Percentiles rank a stretch among this genome's conserved stretches.
Conservation (phyloP, 139 green algal species). For the Chlamydomonas sp. region DNA sequence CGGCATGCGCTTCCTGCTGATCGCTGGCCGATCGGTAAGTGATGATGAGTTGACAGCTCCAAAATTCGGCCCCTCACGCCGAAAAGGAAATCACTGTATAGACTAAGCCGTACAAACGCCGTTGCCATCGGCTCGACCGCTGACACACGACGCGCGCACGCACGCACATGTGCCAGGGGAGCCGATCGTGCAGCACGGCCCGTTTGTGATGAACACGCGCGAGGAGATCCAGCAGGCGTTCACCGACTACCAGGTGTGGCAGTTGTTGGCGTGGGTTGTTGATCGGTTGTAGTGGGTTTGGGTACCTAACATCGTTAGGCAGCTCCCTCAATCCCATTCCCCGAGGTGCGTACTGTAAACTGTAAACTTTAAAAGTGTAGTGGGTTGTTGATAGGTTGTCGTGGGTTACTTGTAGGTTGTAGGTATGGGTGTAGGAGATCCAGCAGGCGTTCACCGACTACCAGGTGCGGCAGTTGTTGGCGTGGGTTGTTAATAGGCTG, state of each 20-base stretch:
- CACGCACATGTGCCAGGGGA: too few relatives aligned
- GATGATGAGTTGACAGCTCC: too few relatives aligned
- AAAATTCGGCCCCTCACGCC: too few relatives aligned
- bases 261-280: neutral
- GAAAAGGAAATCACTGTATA: too few relatives aligned
- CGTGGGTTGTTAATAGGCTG: neutral
- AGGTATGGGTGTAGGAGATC: conserved; percentile 34
- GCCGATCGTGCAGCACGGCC: conserved; percentile 77
- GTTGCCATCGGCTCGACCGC: too few relatives aligned
- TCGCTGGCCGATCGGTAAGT: conserved; percentile 77
- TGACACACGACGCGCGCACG: too few relatives aligned
- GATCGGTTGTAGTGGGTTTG: neutral
- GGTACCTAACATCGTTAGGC: neutral
- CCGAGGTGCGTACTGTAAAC: neutral
- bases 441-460: conserved; percentile 50
- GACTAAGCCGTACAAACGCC: too few relatives aligned
- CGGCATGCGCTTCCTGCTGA: conserved; percentile 71
- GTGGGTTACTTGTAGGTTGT: neutral
- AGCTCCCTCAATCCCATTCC: neutral
- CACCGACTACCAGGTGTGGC: neutral
- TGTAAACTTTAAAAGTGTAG: neutral
- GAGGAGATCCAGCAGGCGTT: conserved; percentile 14
- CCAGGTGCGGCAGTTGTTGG: too few relatives aligned
- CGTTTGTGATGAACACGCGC: conserved; percentile 83
- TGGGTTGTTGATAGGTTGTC: neutral